phyloP scores from a whole-genome alignment of 768 basidiomycete genomes.

The Xerocomellus dryophilus region DNA sequence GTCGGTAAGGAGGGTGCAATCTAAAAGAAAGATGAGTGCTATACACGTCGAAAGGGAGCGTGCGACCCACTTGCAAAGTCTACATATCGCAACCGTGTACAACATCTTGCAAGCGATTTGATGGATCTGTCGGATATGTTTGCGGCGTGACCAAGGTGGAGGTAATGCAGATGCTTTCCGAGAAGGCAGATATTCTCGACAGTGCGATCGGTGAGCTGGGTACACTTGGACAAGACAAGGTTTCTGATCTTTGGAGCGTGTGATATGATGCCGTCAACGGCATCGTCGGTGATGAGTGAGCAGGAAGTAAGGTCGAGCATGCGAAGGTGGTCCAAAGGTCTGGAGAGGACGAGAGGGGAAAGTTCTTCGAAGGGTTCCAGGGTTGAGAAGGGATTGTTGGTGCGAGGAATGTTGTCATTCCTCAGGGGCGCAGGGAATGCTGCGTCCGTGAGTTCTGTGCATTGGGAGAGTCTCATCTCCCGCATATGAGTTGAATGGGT shows the following conservation, averaged over 20 bases:
- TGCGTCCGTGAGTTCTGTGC: constrained; percentile 71
- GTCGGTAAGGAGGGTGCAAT: constrained; percentile 85
- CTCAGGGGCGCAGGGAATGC: constrained; percentile 78
- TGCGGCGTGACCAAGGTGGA: constrained; percentile 90
- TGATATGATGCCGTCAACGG: constrained; percentile 77
- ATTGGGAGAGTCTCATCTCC: constrained; percentile 84
- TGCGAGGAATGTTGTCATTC: constrained; percentile 33
- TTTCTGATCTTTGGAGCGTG: constrained; percentile 83
- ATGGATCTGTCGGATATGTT: constrained; percentile 91
- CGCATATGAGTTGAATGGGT: constrained; percentile 76
- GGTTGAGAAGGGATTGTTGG: constrained; percentile 43
- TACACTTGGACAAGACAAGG: constrained; percentile 84
- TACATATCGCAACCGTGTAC: constrained; percentile 89
- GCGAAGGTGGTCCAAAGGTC: constrained; percentile 78
- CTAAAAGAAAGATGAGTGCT: constrained; percentile 38
- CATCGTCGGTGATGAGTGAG: constrained; percentile 72
- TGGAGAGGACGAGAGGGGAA: constrained; percentile 64
- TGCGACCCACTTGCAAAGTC: constrained; percentile 85
- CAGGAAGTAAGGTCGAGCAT: constrained; percentile 93
- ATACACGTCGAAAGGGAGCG: not conserved
- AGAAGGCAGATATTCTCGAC: constrained; percentile 82
- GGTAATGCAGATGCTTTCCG: constrained; percentile 90
- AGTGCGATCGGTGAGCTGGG: constrained; percentile 71
- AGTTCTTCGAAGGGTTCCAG: constrained; percentile 41
- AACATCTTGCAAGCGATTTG: constrained; percentile 75